Percentiles rank a stretch among this genome's conserved stretches.
Evolutionary conservation across 31 red algal genomes (phyloP).

Genomic region (Bonnemaisonia californica): DNA sequence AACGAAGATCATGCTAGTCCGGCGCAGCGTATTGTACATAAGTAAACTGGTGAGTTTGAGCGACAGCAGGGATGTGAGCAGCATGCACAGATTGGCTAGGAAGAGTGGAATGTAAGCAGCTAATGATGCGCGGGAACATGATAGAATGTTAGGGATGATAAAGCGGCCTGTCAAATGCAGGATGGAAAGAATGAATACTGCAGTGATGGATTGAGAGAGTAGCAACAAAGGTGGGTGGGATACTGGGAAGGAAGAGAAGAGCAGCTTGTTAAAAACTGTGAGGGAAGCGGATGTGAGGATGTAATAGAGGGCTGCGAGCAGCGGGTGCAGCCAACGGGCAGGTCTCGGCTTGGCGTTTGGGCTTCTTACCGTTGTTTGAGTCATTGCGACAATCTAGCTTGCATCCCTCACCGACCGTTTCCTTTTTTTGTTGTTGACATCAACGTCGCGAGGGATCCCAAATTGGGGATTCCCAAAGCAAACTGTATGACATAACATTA

Average conservation of each 20-base stretch:
- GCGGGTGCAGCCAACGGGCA: background rate
- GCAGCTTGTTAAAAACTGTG: constrained; percentile 82
- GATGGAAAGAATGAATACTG: constrained; percentile 41
- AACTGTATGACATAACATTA: too few species aligned
- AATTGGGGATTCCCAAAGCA: too few species aligned
- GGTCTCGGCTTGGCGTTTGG: background rate
- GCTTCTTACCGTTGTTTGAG: background rate
- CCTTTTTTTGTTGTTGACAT: too few species aligned
- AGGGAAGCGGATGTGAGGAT: constrained; percentile 63
- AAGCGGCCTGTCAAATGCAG: constrained; percentile 13
- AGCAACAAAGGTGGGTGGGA: constrained; percentile 71
- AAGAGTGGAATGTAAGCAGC: constrained; percentile 52
- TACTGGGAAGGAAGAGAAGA: constrained; percentile 62
- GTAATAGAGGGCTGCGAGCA: constrained; percentile 77
- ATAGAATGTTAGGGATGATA: constrained; percentile 11
- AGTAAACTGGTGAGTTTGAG: constrained; percentile 71
- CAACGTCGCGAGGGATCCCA: too few species aligned
- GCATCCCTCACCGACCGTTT: too few species aligned
- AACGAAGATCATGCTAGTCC: constrained; percentile 83
- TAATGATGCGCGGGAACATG: constrained; percentile 30
- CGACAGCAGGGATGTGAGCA: constrained; percentile 60
- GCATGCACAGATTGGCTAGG: constrained; percentile 69
- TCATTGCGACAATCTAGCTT: background rate
- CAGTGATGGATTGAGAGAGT: constrained; percentile 49
- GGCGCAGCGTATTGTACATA: constrained; percentile 89